Conservation (phyloP, 768 basidiomycete species). For the Lepiota venenata region DNA sequence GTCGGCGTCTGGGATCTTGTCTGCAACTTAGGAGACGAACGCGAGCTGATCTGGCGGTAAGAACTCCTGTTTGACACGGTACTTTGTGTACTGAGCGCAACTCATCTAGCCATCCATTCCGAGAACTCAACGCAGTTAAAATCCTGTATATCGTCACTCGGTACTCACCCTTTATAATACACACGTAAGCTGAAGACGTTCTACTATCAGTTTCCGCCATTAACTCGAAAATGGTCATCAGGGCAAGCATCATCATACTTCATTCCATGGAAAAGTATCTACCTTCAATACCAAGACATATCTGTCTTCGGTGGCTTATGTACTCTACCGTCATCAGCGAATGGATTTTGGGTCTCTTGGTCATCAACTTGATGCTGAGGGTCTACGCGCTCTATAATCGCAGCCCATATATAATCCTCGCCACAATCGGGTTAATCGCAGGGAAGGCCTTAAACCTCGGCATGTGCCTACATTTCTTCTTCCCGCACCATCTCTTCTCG, state of each 20-base stretch:
- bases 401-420: not conserved
- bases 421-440: not conserved
- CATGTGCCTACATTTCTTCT: not conserved
- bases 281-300: too few species aligned
- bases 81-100: not conserved
- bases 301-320: too few species aligned
- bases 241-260: too few species aligned
- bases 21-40: not conserved
- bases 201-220: too few species aligned
- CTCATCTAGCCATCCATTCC: not conserved
- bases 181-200: too few species aligned
- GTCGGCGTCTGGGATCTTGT: not conserved
- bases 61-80: too few species aligned
- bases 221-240: too few species aligned
- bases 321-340: not conserved
- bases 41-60: not conserved
- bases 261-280: too few species aligned
- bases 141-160: constrained; percentile 3
- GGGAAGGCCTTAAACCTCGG: not conserved
- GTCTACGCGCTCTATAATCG: constrained; percentile 1
- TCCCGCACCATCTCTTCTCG: not conserved
- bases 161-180: not conserved
- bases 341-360: not conserved
- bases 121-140: not conserved
- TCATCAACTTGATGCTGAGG: constrained; percentile 1